Percentiles rank a stretch among this genome's conserved stretches.
phyloP scores from a whole-genome alignment of 257 asterid species.

The Lantana camara region DNA sequence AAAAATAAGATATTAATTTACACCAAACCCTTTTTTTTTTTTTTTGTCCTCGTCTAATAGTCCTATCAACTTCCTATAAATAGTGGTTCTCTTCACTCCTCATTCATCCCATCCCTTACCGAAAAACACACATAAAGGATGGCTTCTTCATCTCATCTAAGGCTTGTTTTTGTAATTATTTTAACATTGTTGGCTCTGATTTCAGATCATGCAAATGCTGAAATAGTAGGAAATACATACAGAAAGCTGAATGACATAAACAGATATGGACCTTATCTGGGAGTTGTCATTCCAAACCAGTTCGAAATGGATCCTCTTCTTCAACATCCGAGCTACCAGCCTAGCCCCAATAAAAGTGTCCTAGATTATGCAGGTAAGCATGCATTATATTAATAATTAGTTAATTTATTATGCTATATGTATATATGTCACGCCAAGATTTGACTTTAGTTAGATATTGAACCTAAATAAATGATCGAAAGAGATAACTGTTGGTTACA shows the following conservation, averaged over 20 bases:
- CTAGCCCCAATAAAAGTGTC: conserved; percentile 19
- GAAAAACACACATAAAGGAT: neutral
- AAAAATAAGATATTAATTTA: too few relatives aligned
- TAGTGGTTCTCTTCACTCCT: too few relatives aligned
- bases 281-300: conserved; percentile 54
- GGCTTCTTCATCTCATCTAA: neutral
- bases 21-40: too few relatives aligned
- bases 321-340: conserved; percentile 42
- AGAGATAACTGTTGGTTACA: too few relatives aligned
- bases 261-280: conserved; percentile 51
- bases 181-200: conserved; percentile 7
- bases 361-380: conserved; percentile 41
- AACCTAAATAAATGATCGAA: too few relatives aligned
- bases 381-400: too few relatives aligned
- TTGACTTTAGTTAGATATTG: too few relatives aligned
- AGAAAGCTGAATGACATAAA: conserved; percentile 42
- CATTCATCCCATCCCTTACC: too few relatives aligned
- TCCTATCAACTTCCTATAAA: too few relatives aligned
- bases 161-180: neutral
- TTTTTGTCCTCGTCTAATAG: too few relatives aligned
- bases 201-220: conserved; percentile 28
- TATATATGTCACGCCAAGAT: too few relatives aligned
- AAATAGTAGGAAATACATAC: conserved; percentile 25
- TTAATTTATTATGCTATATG: too few relatives aligned
- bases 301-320: conserved; percentile 64